Evolutionary conservation across 805 yeast species (phyloP).

Genomic region (Candida endomychidarum): DNA sequence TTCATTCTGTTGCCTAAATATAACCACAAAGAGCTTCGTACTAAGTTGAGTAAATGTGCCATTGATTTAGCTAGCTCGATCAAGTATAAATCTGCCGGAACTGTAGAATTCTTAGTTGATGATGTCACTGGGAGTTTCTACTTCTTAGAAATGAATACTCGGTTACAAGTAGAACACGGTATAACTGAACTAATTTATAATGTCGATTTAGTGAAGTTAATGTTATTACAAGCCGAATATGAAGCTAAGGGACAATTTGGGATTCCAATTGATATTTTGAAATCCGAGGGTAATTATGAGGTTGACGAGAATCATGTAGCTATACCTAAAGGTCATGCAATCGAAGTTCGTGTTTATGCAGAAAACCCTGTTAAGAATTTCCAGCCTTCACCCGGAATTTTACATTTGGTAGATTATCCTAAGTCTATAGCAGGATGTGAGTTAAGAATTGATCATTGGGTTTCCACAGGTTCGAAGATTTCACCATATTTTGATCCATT

Average conservation of each 20-base stretch:
- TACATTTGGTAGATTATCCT: constrained; percentile 82
- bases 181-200: constrained; percentile 97
- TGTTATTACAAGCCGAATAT: constrained; percentile 89
- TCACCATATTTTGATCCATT: constrained; percentile 96
- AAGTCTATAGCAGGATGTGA: constrained; percentile 16
- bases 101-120: constrained; percentile 94
- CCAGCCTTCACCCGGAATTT: constrained; percentile 95
- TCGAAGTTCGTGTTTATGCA: constrained; percentile 95
- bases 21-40: constrained; percentile 67
- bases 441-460: constrained; percentile 88
- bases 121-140: constrained; percentile 82
- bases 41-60: constrained; percentile 74
- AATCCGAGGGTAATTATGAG: constrained; percentile 10
- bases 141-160: constrained; percentile 93
- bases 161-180: constrained; percentile 97
- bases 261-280: constrained; percentile 12
- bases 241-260: constrained; percentile 41
- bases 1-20: constrained; percentile 43
- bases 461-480: constrained; percentile 76
- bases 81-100: constrained; percentile 95
- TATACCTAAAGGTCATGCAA: constrained; percentile 66
- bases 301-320: constrained; percentile 3
- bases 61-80: constrained; percentile 76
- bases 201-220: constrained; percentile 93
- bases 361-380: constrained; percentile 95